Base-by-base conservation (phyloP, 2,329 filamentous ascomycete species). In the Diaporthe ampelina region DNA sequence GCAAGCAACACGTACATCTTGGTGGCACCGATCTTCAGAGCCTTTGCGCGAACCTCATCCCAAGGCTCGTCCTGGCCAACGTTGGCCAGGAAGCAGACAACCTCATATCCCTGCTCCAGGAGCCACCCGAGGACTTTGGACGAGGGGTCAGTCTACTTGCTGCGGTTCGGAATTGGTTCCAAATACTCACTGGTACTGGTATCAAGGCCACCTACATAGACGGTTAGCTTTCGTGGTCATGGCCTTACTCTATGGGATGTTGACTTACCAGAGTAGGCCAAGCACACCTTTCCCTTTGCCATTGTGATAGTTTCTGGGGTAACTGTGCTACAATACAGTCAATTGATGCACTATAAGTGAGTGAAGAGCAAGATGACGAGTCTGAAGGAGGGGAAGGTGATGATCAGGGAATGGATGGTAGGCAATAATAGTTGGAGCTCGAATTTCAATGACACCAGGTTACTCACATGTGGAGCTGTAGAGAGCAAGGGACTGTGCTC, bases 1-100 rank as follows among this genome's bases (percentile, higher is more conserved):
- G 32, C 19, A 48, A 24, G 50, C 35, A 21, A 43, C 15, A 74
- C 74, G 19, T 68, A 76, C 75, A 76, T 76, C 73, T 76, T 74
- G 78, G 78, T 78, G 77, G 82, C 81, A 72, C 82, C 81, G 68
- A 83, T 81, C 82, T 85, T 82, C 81, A 84, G 81, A 59, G 92
- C 92, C 89, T 95, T 95, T 81, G 89, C 88, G 84, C 93, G 90
- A 74, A 93, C 94, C 74, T 88, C 92, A 59, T 90, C 89, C 81
- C 91, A 95, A 84, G 95, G 92, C 85, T 95, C 93, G 80, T 92
- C 90, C 85, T 94, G 93, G 74, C 93, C 93, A 78, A 94, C 90
- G 84, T 94, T 88, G 85, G 92, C 93, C 82, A 93, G 86, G 82
- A 86, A 88, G 81, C 83, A 85, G 78, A 94, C 88, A 77, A 93